These are phyloP conservation scores for Kalanchoe fedtschenkoi DNA, from an alignment of 164 flowering plant species.

Conservation along the genomic window DNA sequence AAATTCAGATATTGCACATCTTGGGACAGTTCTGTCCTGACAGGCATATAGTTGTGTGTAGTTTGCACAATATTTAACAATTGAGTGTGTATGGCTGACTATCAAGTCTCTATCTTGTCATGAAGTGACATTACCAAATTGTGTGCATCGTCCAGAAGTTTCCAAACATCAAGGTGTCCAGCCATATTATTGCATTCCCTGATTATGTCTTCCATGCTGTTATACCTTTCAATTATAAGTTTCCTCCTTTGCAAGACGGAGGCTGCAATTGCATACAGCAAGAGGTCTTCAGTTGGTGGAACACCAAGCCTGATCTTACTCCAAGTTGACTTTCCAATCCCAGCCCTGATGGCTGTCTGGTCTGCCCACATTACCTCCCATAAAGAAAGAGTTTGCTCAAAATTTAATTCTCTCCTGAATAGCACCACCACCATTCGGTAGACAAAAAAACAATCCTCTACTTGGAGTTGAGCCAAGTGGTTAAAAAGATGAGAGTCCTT, in stretches of 20 bases:
- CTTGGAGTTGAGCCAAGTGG: constrained; percentile 73
- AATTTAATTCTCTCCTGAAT: constrained; percentile 71
- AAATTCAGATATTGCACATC: background rate
- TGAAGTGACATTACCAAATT: constrained; percentile 60
- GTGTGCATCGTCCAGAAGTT: constrained; percentile 72
- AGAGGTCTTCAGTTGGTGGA: constrained; percentile 61
- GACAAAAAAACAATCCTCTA: constrained; percentile 83
- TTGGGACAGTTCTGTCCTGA: background rate
- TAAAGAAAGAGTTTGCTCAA: constrained; percentile 75
- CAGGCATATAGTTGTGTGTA: too few species aligned
- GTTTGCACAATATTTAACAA: background rate
- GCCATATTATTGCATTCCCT: constrained; percentile 78
- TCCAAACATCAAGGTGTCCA: constrained; percentile 77
- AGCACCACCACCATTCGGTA: constrained; percentile 93
- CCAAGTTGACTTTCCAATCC: constrained; percentile 67
- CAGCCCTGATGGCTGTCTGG: constrained; percentile 77
- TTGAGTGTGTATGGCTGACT: background rate
- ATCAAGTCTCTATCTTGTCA: constrained; percentile 34
- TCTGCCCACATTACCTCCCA: constrained; percentile 99
- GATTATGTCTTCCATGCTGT: constrained; percentile 73
- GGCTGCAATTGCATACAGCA: constrained; percentile 74
- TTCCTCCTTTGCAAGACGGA: constrained; percentile 60
- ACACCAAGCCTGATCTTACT: constrained; percentile 58
- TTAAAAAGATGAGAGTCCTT: constrained; percentile 70
- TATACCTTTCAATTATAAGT: constrained; percentile 56